These are phyloP conservation scores for Thozetella sp. DNA, from an alignment of 495 filamentous ascomycete genomes.

Conservation along the genomic window DNA sequence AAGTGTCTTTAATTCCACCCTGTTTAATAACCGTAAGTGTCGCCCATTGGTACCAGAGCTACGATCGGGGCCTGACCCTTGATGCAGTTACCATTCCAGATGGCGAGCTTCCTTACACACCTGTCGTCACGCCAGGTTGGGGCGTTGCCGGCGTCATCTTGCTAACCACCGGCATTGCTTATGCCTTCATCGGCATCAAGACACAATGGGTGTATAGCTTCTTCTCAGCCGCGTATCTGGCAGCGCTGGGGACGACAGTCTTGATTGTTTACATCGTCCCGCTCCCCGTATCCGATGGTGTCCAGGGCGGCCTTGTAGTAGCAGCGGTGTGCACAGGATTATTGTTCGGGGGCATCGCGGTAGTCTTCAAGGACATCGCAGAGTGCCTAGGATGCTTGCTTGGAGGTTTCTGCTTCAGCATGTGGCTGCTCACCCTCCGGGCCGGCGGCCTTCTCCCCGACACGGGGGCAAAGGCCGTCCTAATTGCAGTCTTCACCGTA, in stretches of 20 bases:
- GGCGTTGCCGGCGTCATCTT: slow-evolving; percentile 79
- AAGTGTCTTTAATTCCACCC: slow-evolving; percentile 2
- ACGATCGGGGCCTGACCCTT: not conserved
- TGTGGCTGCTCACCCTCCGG: slow-evolving; percentile 86
- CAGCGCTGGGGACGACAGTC: slow-evolving; percentile 74
- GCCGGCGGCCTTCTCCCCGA: slow-evolving; percentile 72
- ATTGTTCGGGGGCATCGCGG: slow-evolving; percentile 73
- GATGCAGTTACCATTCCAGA: slow-evolving; percentile 34
- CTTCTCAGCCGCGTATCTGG: slow-evolving; percentile 75
- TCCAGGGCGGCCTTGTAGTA: slow-evolving; percentile 89
- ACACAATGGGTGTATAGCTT: slow-evolving; percentile 83
- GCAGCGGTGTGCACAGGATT: slow-evolving; percentile 75
- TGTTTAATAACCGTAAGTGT: slow-evolving; percentile 12
- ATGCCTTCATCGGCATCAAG: slow-evolving; percentile 81
- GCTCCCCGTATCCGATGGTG: slow-evolving; percentile 70
- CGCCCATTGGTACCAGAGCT: not conserved
- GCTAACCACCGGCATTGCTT: slow-evolving; percentile 65
- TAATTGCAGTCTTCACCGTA: slow-evolving; percentile 74
- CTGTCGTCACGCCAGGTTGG: slow-evolving; percentile 76
- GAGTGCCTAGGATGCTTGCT: slow-evolving; percentile 87
- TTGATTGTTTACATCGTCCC: slow-evolving; percentile 91
- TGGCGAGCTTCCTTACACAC: slow-evolving; percentile 68
- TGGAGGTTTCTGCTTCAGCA: slow-evolving; percentile 84
- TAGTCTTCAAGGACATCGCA: slow-evolving; percentile 83
- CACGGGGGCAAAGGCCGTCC: slow-evolving; percentile 63